Conservation (phyloP, 495 filamentous ascomycete genomes). For the Penicillium ucsense region DNA sequence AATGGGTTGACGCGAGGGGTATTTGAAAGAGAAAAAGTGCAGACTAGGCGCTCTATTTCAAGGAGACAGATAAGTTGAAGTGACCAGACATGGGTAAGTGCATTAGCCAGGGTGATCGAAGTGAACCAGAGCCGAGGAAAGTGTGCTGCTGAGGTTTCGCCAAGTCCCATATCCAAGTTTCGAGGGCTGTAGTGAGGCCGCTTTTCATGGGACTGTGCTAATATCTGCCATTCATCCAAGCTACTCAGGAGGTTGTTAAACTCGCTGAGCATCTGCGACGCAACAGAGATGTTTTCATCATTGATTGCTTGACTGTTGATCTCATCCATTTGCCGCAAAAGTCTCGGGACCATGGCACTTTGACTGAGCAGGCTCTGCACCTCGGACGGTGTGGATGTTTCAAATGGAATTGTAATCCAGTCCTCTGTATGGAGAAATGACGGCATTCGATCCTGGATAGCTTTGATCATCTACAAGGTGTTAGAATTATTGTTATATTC, state of each 20-base stretch:
- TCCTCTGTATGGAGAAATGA: conserved; percentile 15
- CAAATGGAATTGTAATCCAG: conserved; percentile 23
- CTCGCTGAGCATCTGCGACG: neutral
- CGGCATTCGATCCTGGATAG: conserved; percentile 11
- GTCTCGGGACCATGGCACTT: conserved; percentile 15
- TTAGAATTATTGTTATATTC: neutral
- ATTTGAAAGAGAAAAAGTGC: conserved; percentile 11
- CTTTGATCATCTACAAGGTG: conserved; percentile 1
- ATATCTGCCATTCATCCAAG: no score
- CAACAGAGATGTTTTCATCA: neutral
- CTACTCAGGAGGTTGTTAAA: neutral
- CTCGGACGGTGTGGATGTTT: conserved; percentile 10
- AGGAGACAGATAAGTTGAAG: no score
- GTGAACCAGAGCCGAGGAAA: conserved; percentile 7
- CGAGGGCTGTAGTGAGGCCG: neutral
- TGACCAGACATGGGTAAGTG: conserved; percentile 8
- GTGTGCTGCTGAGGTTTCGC: neutral
- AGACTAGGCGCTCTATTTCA: no score
- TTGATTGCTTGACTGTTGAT: neutral
- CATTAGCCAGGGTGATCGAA: conserved; percentile 24
- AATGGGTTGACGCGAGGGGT: neutral
- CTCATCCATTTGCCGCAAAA: conserved; percentile 13
- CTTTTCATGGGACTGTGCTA: neutral
- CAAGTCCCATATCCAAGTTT: neutral
- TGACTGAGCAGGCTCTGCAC: conserved; percentile 22